Base-by-base conservation (phyloP, 805 yeast species). In the Candida montana region DNA sequence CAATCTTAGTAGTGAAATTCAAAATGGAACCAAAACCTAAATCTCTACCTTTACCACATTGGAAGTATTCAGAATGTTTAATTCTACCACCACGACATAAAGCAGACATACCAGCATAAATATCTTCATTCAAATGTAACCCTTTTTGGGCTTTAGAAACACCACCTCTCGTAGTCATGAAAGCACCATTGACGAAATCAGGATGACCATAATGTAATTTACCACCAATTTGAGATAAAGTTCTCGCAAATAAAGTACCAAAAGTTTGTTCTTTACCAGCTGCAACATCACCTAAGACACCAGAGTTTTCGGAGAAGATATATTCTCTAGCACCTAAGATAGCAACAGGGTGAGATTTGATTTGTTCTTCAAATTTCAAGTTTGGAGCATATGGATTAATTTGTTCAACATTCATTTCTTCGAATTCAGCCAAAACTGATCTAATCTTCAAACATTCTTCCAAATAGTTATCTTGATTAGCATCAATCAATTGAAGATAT, bases 11-110 rank as follows among this genome's bases (percentile, higher is more conserved):
- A 18, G 89, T 83, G 74, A 84, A 84, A 65, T 84, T 84, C 72
- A 83, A 71, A 66, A 84, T 83, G 5, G 93, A 83, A 45, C 89
- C 89, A 64, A 84, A 84, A 59, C 95, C 95, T 55, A 84, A 72
- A 74, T 84, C 95, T 72, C 95, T 74, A 61, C 95, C 95, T 65
- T 84, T 84, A 67, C 95, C 95, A 76, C 95, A 84, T 68, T 84
- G 95, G 66, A 79, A 81, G 61, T 83, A 84, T 59, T 84, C 95
- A 70, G 89, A 81, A 61, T 84, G 93, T 68, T 84, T 84, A 57
- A 84, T 84, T 66, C 89, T 75, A 55, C 95, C 95, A 67, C 95
- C 95, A 67, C 95, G 78, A 51, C 81, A 71, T 51, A 83, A 52
- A 18, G 88, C 91, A 56, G 75, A 83, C 89, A 84, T 84, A 67